Conservation (phyloP, 352 stramenopile genomes). For the Phytophthora tentaculata region DNA sequence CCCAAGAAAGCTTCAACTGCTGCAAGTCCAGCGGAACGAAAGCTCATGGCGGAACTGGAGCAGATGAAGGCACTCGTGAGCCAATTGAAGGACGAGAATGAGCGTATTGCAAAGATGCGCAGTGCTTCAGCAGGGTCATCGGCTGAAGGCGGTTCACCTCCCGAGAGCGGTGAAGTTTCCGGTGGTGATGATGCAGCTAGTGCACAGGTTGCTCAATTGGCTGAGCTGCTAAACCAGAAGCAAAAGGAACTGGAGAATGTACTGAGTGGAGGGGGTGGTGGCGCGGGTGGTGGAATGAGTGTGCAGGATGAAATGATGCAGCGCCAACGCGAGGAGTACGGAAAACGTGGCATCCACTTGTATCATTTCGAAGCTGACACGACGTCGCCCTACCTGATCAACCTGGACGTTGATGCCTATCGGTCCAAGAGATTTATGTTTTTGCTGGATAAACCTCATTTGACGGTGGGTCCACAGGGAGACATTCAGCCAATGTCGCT, state of each 20-base stretch:
- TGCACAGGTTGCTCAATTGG: slow-evolving; percentile 64
- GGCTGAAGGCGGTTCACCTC: not conserved
- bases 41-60: slow-evolving; percentile 94
- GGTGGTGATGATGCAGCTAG: slow-evolving; percentile 36
- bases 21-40: slow-evolving; percentile 90
- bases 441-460: slow-evolving; percentile 68
- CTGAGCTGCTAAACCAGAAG: slow-evolving; percentile 69
- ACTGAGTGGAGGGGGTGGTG: slow-evolving; percentile 55
- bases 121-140: slow-evolving; percentile 30
- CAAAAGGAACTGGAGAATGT: slow-evolving; percentile 78
- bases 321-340: slow-evolving; percentile 91
- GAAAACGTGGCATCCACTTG: slow-evolving; percentile 88
- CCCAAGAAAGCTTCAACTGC: slow-evolving; percentile 94
- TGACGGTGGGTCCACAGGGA: slow-evolving; percentile 69
- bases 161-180: slow-evolving; percentile 20
- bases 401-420: slow-evolving; percentile 94
- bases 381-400: slow-evolving; percentile 90
- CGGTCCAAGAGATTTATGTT: slow-evolving; percentile 94
- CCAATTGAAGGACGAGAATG: slow-evolving; percentile 85
- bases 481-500: slow-evolving; percentile 94
- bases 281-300: slow-evolving; percentile 45
- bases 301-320: slow-evolving; percentile 88
- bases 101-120: slow-evolving; percentile 70
- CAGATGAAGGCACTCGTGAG: slow-evolving; percentile 92
- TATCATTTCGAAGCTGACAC: slow-evolving; percentile 91